Conservation (phyloP, 1,139 yeast species). For the Candida dubliniensis region DNA sequence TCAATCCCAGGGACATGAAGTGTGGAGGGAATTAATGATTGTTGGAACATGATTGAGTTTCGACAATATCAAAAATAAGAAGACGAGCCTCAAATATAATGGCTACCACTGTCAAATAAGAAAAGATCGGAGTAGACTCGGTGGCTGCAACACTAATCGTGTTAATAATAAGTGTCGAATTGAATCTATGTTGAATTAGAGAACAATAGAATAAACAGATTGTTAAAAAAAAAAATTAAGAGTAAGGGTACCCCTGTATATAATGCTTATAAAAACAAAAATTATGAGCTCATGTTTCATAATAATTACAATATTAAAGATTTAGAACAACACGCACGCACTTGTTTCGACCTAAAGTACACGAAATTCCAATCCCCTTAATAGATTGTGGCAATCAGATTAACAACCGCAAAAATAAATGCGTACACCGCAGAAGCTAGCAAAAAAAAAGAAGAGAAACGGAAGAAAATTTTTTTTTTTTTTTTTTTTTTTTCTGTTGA, state of each 20-base stretch:
- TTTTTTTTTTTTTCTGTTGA: not conserved
- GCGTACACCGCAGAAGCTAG: not conserved
- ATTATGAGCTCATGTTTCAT: too few relatives aligned
- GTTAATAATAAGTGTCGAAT: too few relatives aligned
- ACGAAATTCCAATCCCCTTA: not conserved
- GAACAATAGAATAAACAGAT: not conserved
- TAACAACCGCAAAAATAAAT: not conserved
- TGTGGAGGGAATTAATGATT: not conserved
- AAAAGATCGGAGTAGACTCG: too few relatives aligned
- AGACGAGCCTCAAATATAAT: not conserved
- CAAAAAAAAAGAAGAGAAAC: not conserved
- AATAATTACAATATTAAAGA: too few relatives aligned
- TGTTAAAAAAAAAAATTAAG: not conserved
- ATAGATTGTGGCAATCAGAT: too few relatives aligned
- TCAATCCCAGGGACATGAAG: constrained; percentile 9
- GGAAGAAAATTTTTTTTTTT: not conserved
- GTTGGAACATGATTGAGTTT: not conserved
- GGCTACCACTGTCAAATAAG: too few relatives aligned
- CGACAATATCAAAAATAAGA: not conserved
- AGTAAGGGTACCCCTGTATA: not conserved
- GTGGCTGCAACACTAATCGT: too few relatives aligned
- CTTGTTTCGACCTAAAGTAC: not conserved
- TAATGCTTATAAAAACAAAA: too few relatives aligned
- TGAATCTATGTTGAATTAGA: not conserved
- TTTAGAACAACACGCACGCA: too few relatives aligned